Base-by-base conservation (phyloP, 73 alveolate genomes). In the Halteria grandinella region DNA sequence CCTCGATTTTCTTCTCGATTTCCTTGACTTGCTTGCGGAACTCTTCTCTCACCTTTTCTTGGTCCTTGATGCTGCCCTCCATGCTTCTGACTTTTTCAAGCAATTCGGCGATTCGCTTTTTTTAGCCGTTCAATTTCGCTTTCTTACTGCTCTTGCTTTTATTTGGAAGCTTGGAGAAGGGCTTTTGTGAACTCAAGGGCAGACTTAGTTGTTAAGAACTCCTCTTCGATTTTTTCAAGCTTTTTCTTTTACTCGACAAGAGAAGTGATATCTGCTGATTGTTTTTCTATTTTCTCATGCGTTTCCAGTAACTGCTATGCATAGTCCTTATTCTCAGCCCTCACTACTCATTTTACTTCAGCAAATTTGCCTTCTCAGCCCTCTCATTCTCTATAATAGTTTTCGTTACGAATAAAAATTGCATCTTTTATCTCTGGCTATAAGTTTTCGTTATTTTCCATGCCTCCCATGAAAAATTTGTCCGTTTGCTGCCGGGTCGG, bases 341-440 rank as follows among this genome's bases (percentile, higher is more conserved):
- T 71, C 10, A 48, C 59, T 53, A 24, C 15, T 71, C 85, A 52
- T 55, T 52, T 2, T 31, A 4, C 33, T 51, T 27, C 74, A 29
- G 31, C 18, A 71, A 24, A 29, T 33, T 54, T 23, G 51, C 37
- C 51, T 71, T 71, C 18, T 71, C 85, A 2, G 74, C 74, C 20
- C 74, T 51, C 11, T 53, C 85, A 12, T 53, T 71, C 31, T 21
- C 18, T 54, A 6, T 8, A 54, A 54, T 54, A 33, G 36, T 57
- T 6, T 18, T 20, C 5, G 18, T 31, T 29, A 7, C 7, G 29
- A 10, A 25, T 25, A 33, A 28, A 57, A 27, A 57, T n/a, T 54
- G 28, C 78, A 62, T 62, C 78, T 39, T 62, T 62, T 3, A 62
- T 62, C 18, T 62, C 78, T 20, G 78, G 78, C 6, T 40, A 25